These are phyloP conservation scores for Panus rudis DNA, from an alignment of 768 basidiomycete species.

Conservation along the genomic window DNA sequence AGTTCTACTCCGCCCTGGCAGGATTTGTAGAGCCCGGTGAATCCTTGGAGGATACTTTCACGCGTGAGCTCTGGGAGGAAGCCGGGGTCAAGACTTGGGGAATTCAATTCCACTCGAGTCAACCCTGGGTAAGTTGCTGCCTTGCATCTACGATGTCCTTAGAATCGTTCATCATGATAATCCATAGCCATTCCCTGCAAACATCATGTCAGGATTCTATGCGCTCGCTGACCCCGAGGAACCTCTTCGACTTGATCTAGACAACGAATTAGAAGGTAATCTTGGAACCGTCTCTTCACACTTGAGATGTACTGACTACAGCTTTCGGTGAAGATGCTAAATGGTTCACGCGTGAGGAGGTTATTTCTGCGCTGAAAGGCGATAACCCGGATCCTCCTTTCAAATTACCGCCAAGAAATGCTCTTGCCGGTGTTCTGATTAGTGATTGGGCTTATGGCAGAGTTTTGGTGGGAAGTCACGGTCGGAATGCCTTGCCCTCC, in stretches of 20 bases:
- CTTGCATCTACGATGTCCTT: background rate
- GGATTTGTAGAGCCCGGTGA: slow-evolving; percentile 96
- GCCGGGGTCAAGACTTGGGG: slow-evolving; percentile 85
- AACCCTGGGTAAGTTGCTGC: slow-evolving; percentile 65
- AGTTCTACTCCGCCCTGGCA: slow-evolving; percentile 84
- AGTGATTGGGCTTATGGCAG: slow-evolving; percentile 70
- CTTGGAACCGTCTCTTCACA: slow-evolving; percentile 1
- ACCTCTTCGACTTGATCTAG: slow-evolving; percentile 77
- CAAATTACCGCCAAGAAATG: slow-evolving; percentile 67
- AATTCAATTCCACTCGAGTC: slow-evolving; percentile 77
- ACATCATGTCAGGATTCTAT: slow-evolving; percentile 87
- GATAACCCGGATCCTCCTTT: slow-evolving; percentile 41
- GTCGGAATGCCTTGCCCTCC: background rate
- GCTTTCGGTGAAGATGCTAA: slow-evolving; percentile 55
- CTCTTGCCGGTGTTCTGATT: slow-evolving; percentile 83
- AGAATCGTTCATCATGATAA: background rate
- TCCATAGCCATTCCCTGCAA: slow-evolving; percentile 79
- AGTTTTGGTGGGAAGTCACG: slow-evolving; percentile 20
- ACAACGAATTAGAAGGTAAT: slow-evolving; percentile 91
- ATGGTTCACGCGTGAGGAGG: slow-evolving; percentile 79
- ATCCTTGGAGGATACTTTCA: slow-evolving; percentile 88
- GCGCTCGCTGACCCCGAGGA: slow-evolving; percentile 68
- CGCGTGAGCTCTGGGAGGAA: slow-evolving; percentile 93
- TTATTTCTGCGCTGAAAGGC: slow-evolving; percentile 49
- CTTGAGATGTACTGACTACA: background rate